Base-by-base conservation (phyloP, 106 monocot species). In the Dioscorea alata region DNA sequence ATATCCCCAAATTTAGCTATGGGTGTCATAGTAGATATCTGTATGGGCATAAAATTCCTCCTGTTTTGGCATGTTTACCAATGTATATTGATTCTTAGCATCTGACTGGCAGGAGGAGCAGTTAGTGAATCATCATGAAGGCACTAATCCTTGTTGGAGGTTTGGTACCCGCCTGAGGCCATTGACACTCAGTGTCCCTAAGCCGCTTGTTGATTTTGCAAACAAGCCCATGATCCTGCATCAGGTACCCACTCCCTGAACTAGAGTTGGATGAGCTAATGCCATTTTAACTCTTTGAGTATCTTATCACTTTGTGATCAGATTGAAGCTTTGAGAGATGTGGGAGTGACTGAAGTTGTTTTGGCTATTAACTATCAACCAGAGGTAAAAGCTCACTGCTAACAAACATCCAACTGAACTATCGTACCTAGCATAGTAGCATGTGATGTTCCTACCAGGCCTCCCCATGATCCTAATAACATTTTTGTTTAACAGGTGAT, bases 171-270 rank as follows among this genome's bases (percentile, higher is more conserved):
- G 85, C n/a, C 77, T 86, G 64, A 71, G 85, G 32, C 85, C 85
- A 33, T 65, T 86, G 67, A 86, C 85, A 20, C 78, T 86, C 58
- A 86, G 85, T 59, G 69, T 86, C 64, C 85, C 85, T 4, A 86
- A 86, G 64, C 85, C 85, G 9, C 75, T 86, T 8, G 85, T 86
- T 54, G 85, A 86, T 64, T 86, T 86, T 66, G 85, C 73, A 13
- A 86, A 86, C 71, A 86, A 86, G 50, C 85, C 85, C 42, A 86
- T 86, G 85, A 86, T 86, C 75, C 72, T 86, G 42, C 85, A 86
- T 75, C 85, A 85, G 85, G 85, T 85, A 66, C 68, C 13, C 49
- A 10, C n/a, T 48, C 64, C 59, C 1, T 61, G 3, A 16, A 57
- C 51, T 14, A 54, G 54, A 5, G 5, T 54, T 0, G 54, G 54